Base-by-base conservation (phyloP, 176 grass and related monocot species). In the Phoenix roebelenii region DNA sequence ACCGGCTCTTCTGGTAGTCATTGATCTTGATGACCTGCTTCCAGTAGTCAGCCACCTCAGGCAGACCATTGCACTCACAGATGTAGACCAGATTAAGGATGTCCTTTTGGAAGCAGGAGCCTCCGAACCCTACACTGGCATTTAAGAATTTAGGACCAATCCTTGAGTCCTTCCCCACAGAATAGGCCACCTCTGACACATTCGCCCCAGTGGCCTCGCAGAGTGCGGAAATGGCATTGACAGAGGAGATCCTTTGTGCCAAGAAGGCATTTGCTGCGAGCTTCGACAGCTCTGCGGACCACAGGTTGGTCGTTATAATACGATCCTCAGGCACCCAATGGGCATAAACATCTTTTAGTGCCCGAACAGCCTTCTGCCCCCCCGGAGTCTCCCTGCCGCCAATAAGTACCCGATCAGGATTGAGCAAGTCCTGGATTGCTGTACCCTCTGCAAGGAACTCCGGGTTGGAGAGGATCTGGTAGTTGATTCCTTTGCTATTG, bases 401-500 rank as follows among this genome's bases (percentile, higher is more conserved):
- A 4, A 64, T 64, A 16, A 64, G 62, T 16, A 65, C 49, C 23
- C 63, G 63, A 23, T 65, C 49, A 9, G 63, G 63, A 3, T 19
- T 51, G n/a, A 65, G 22, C 23, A 65, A 7, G 39, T 65, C 49
- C 16, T 51, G 48, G 5, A 65, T 18, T 3, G 63, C 23, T 1
- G 39, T 23, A 1, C 62, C 62, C 62, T 64, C 62, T n/a, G 63
- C 22, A 4, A 65, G 22, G 39, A 65, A 65, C 23, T 52, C 63
- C 3, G 49, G 63, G 49, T 52, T 65, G 3, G 63, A 65, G 63
- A 65, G 16, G 23, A 65, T 52, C 49, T 52, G 22, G 16, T 52
- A 26, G 23, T 65, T 65, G 63, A 65, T 65, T 51, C 62, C 62
- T 51, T n/a, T 50, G 62, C 49, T 64, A n/a, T 62, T 62, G 18